A percentile compares a stretch with the other conserved stretches of the same genome.
These are phyloP conservation scores for Quercus variabilis DNA, from an alignment of 306 rosid genomes.

Conservation along the genomic window DNA sequence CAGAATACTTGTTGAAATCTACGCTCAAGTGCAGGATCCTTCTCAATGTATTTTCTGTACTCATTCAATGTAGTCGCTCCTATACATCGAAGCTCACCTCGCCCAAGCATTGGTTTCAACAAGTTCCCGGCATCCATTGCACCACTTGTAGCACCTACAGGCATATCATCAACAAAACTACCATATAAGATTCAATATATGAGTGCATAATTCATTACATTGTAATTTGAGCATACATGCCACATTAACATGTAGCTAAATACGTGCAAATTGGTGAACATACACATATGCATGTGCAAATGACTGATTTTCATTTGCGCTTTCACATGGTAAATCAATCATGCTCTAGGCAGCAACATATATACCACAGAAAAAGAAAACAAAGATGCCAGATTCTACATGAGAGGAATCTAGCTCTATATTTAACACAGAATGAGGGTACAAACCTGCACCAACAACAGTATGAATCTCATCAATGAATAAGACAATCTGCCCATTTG, in stretches of 20 bases:
- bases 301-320: background rate
- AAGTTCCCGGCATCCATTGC: conserved; percentile 99
- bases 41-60: conserved; percentile 88
- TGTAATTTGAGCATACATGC: background rate
- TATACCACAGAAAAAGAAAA: background rate
- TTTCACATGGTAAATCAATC: background rate
- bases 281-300: background rate
- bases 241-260: background rate
- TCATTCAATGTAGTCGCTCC: conserved; percentile 96
- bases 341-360: background rate
- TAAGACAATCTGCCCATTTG: conserved; percentile 88
- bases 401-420: background rate
- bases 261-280: background rate
- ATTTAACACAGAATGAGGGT: background rate
- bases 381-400: background rate
- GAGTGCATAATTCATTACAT: background rate
- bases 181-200: background rate
- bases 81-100: conserved; percentile 96
- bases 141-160: conserved; percentile 90
- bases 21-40: conserved; percentile 97
- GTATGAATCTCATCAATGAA: conserved; percentile 99
- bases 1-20: conserved; percentile 96
- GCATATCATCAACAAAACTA: conserved; percentile 24
- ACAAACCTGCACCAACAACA: conserved; percentile 96
- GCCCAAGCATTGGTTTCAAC: conserved; percentile 96